Evolutionary conservation across 306 rosid genomes (phyloP).

Genomic region (Coriaria nepalensis): DNA sequence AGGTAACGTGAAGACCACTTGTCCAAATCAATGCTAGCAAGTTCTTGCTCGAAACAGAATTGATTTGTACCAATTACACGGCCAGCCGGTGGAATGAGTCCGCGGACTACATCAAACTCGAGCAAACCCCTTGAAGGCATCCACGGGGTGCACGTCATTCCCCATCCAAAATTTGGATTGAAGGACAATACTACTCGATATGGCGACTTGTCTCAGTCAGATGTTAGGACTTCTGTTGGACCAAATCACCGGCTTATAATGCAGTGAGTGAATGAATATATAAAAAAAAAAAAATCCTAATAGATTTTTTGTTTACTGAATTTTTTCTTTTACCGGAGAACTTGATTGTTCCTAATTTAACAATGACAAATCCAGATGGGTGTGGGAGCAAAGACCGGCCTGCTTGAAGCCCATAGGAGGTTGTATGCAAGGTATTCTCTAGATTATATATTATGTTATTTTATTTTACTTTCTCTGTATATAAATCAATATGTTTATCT

Average conservation of each 20-base stretch:
- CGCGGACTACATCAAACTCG: conserved; percentile 18
- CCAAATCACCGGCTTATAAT: conserved; percentile 39
- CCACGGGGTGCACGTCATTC: conserved; percentile 57
- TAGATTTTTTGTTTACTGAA: too few species aligned
- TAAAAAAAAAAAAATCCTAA: neutral
- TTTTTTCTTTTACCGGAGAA: too few species aligned
- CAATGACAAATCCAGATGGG: conserved; percentile 31
- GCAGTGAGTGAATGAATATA: conserved; percentile 59
- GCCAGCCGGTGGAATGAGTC: conserved; percentile 30
- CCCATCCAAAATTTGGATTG: conserved; percentile 42
- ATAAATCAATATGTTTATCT: neutral
- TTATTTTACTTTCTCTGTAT: too few species aligned
- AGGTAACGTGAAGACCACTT: too few species aligned
- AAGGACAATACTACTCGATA: conserved; percentile 33
- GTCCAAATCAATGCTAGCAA: too few species aligned
- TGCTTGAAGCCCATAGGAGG: conserved; percentile 72
- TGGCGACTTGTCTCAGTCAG: conserved; percentile 6
- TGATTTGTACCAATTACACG: too few species aligned
- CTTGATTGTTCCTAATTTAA: too few species aligned
- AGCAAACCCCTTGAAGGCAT: conserved; percentile 58
- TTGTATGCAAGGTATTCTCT: conserved; percentile 44
- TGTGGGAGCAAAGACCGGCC: conserved; percentile 70
- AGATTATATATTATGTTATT: neutral
- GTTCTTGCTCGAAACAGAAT: too few species aligned
- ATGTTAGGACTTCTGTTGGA: conserved; percentile 30